A percentile compares a stretch with the other conserved stretches of the same genome.
These are phyloP conservation scores for Fomitopsis betulina DNA, from an alignment of 1,284 basidiomycete genomes.

Conservation along the genomic window DNA sequence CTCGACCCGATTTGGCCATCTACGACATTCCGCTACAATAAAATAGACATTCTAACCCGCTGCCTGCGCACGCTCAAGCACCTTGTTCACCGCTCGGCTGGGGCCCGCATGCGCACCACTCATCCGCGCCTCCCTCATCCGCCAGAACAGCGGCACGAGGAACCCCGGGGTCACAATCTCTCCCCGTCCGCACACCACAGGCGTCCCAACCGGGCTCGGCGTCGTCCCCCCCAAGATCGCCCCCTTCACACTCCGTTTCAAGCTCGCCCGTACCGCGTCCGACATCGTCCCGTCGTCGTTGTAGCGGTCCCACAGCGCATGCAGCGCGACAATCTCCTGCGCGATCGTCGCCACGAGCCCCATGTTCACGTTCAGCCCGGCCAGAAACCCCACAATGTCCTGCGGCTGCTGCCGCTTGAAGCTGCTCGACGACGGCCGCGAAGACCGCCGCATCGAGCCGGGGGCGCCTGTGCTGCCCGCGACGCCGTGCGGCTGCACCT, in stretches of 20 bases:
- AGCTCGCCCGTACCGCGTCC: conserved; percentile 18
- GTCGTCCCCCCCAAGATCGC: conserved; percentile 10
- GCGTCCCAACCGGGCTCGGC: conserved; percentile 17
- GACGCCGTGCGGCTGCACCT: conserved; percentile 14
- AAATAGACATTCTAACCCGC: conserved; percentile 48
- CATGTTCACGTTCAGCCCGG: conserved; percentile 82
- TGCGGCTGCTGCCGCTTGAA: conserved; percentile 39
- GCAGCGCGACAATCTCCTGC: conserved; percentile 89
- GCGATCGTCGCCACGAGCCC: conserved; percentile 81
- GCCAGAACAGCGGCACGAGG: conserved; percentile 48
- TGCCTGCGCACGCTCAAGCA: conserved; percentile 63
- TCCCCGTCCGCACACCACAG: conserved; percentile 21
- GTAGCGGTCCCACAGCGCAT: conserved; percentile 83
- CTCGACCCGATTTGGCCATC: not conserved
- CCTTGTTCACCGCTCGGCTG: conserved; percentile 42
- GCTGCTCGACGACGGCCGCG: conserved; percentile 34
- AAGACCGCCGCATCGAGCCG: conserved; percentile 46
- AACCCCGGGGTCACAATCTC: conserved; percentile 47
- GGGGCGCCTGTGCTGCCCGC: conserved; percentile 5
- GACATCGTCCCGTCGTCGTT: conserved; percentile 44
- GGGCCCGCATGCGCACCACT: conserved; percentile 47
- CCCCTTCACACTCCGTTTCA: conserved; percentile 16
- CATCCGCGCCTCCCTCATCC: conserved; percentile 67
- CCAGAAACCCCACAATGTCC: conserved; percentile 79
- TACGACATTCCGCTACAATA: not conserved